Base-by-base conservation (phyloP, 1,284 basidiomycete genomes). In the Tylopilus sp. region DNA sequence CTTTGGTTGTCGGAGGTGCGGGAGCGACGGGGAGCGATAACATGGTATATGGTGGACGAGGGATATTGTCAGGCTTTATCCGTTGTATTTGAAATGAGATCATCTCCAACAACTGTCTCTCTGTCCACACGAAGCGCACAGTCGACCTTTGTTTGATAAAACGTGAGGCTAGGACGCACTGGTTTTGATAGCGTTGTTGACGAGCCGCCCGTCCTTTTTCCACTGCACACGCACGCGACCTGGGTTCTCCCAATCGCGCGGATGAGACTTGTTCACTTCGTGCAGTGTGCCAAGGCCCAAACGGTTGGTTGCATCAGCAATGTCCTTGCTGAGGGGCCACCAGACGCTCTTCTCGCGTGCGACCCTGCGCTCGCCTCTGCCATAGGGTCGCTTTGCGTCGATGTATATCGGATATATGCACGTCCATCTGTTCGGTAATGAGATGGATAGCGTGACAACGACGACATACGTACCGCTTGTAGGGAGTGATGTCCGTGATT, bases 391-490 rank as follows among this genome's bases (percentile, higher is more conserved):
- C 72, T 98, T 98, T 42, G 94, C 93, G 71, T 99, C 96, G 59
- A 98, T 86, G 74, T 98, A 98, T 65, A 97, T 90, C 4, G 96
- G 96, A 70, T 99, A 99, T 66, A 98, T 82, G 62, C 90, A 89
- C 55, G 92, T 89, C 94, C 94, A 98, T 64, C 92, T 94, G 66
- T 13, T 57, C 28, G 15, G 48, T 28, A 50, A 47, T 54, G 43
- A 57, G 59, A 28, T 1, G 5, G 20, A 13, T 7, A 10, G 22
- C 2, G 25, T 24, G 22, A 37, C 41, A 48, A 9, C 56, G 31
- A 10, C n/a, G 56, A 28, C 28, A 51, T 20, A 75, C 79, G 64
- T 65, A 90, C 88, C 78, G 82, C 76, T 90, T 90, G 68, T 90
- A 90, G 10, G 87, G 86, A 32, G 86, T 88, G 61, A 85, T 82